These are phyloP conservation scores for Quillaja saponaria DNA, from an alignment of 306 rosid genomes.

Conservation along the genomic window DNA sequence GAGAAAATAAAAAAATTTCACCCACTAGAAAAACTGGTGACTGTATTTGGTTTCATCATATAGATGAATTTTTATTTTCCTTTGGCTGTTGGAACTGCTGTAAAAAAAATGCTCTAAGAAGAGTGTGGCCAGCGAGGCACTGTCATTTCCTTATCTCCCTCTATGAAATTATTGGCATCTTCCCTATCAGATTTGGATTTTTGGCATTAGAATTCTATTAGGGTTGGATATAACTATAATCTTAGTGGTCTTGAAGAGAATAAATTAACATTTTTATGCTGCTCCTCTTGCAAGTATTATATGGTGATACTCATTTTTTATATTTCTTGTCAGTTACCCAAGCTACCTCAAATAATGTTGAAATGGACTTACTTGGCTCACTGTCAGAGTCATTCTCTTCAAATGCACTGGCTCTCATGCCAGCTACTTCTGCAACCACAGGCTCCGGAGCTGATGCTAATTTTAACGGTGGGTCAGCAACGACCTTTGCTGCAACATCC, in stretches of 20 bases:
- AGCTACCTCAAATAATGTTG: slow-evolving; percentile 50
- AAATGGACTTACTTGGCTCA: slow-evolving; percentile 79
- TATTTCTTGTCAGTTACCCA: slow-evolving; percentile 58
- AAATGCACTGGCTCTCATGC: slow-evolving; percentile 69
- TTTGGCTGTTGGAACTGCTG: slow-evolving; percentile 9
- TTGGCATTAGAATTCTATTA: slow-evolving; percentile 9
- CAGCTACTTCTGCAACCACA: slow-evolving; percentile 48
- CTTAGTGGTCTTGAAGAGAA: slow-evolving; percentile 21
- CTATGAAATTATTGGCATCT: too few relatives aligned
- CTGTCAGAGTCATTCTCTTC: slow-evolving; percentile 73
- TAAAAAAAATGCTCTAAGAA: not conserved
- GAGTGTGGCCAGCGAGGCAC: not conserved
- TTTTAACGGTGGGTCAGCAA: slow-evolving; percentile 39
- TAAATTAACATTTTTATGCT: not conserved
- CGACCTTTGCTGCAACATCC: slow-evolving; percentile 48
- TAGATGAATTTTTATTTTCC: not conserved
- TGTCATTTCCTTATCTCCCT: not conserved
- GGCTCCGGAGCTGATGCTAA: slow-evolving; percentile 44
- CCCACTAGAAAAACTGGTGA: slow-evolving; percentile 6
- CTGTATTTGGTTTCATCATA: slow-evolving; percentile 1
- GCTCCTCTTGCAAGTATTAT: slow-evolving; percentile 4
- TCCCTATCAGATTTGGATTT: not conserved
- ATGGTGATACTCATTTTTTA: slow-evolving; percentile 30
- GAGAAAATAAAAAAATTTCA: not conserved
- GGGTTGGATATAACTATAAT: slow-evolving; percentile 13